A percentile compares a stretch with the other conserved stretches of the same genome.
These are phyloP conservation scores for Zoysia japonica DNA, from an alignment of 176 grass and related monocot genomes.

Conservation along the genomic window DNA sequence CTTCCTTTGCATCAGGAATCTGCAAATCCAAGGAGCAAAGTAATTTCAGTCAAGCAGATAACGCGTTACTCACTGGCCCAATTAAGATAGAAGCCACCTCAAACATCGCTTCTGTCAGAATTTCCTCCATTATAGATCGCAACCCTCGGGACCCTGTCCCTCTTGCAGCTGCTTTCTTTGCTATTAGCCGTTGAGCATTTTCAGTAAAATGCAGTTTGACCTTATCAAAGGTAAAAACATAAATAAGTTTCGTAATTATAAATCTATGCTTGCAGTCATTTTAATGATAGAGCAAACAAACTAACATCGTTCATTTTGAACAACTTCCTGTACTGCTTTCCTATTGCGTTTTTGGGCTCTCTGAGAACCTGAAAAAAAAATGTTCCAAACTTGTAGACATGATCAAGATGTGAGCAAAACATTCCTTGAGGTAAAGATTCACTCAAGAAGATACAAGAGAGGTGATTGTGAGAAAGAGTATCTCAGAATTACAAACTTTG, in stretches of 20 bases:
- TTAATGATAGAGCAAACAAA: background rate
- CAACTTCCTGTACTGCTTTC: slow-evolving; percentile 67
- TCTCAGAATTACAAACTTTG: background rate
- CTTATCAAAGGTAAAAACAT: slow-evolving; percentile 30
- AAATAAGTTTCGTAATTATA: slow-evolving; percentile 12
- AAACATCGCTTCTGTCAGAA: slow-evolving; percentile 78
- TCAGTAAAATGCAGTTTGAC: slow-evolving; percentile 64
- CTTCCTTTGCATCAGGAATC: slow-evolving; percentile 54
- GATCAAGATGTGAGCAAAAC: background rate
- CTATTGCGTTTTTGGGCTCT: slow-evolving; percentile 64
- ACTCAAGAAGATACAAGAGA: background rate
- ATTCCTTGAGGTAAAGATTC: background rate
- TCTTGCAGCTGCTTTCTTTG: slow-evolving; percentile 49
- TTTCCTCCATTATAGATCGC: slow-evolving; percentile 55
- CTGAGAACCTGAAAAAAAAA: slow-evolving; percentile 55
- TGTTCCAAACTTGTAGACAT: background rate
- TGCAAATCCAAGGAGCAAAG: slow-evolving; percentile 29
- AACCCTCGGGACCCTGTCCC: slow-evolving; percentile 54
- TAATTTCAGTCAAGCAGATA: slow-evolving; percentile 6
- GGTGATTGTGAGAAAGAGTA: slow-evolving; percentile 16
- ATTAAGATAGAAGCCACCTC: slow-evolving; percentile 44
- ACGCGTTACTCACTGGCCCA: background rate
- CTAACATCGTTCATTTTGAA: slow-evolving; percentile 80
- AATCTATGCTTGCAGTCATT: background rate
- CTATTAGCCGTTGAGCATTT: slow-evolving; percentile 53